A percentile compares a stretch with the other conserved stretches of the same genome.
These are phyloP conservation scores for Exserohilum rostratum DNA, from an alignment of 2,329 filamentous ascomycete genomes.

Conservation along the genomic window DNA sequence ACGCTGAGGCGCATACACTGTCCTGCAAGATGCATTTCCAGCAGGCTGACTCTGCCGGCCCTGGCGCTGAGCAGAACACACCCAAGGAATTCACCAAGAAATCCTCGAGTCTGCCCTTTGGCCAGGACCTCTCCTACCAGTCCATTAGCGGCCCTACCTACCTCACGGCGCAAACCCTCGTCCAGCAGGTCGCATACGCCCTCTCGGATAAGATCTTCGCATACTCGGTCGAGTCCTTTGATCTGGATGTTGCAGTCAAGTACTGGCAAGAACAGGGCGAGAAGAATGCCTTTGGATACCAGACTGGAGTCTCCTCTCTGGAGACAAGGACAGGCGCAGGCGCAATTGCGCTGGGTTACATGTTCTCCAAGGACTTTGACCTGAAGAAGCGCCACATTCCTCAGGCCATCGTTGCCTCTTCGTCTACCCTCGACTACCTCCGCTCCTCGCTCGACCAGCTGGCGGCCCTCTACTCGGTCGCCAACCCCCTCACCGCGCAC, in stretches of 20 bases:
- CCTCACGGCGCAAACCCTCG: constrained; percentile 87
- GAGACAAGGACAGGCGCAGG: constrained; percentile 90
- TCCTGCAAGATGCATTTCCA: constrained; percentile 46
- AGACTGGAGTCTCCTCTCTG: constrained; percentile 77
- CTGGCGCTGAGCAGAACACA: constrained; percentile 37
- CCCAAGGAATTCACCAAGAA: constrained; percentile 49
- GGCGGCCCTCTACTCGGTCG: constrained; percentile 85
- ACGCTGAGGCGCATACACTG: constrained; percentile 16
- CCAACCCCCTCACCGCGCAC: constrained; percentile 91
- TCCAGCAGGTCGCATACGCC: constrained; percentile 94
- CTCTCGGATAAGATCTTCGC: constrained; percentile 97
- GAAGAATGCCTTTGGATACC: constrained; percentile 80
- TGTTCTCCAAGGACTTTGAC: constrained; percentile 97
- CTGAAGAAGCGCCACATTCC: constrained; percentile 88
- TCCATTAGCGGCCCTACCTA: constrained; percentile 86
- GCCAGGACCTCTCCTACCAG: constrained; percentile 57
- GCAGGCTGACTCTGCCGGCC: constrained; percentile 46
- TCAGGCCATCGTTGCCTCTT: constrained; percentile 87
- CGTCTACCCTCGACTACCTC: constrained; percentile 79
- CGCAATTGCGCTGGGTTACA: constrained; percentile 89
- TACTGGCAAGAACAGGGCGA: constrained; percentile 74
- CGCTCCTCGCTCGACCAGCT: constrained; percentile 89
- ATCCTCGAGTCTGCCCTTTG: constrained; percentile 60
- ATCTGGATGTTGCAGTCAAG: constrained; percentile 82
- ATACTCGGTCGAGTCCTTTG: constrained; percentile 92